Evolutionary conservation across 345 rosid species (phyloP), one percentile per base, ranked within the genome.

Genomic region (Nephelium lappaceum): DNA sequence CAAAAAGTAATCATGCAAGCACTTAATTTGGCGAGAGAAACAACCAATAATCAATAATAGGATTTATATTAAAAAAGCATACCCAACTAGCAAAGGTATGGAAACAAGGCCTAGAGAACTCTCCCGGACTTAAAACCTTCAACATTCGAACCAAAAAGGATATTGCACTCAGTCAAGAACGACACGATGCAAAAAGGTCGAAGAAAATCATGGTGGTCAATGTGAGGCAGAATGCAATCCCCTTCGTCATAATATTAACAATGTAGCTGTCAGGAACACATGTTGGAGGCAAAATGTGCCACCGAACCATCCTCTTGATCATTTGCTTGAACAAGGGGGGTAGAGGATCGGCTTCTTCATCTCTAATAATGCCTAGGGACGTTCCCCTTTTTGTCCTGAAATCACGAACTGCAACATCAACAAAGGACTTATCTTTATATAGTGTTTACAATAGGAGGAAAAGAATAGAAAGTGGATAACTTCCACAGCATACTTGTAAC

Each of bases 151-250:
- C 91, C 90, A 39, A 91, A 91, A 4, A 89, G 83, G 27, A 89
- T 89, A 69, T 89, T 80, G 71, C 88, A 77, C 78, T 88, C 87
- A 23, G 85, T 77, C 81, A 91, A 86, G 75, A 91, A 89, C 0
- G 95, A 91, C n/a, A 89, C 86, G 0, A 93, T 91, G 73, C 93
- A 89, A 79, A 91, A 91, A 4, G 94, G 95, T 51, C 93, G 84
- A 25, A 87, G 77, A 71, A 91, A 91, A 79, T 91, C 93, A 5
- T 88, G 92, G 77, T 88, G 89, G 73, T 89, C 91, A 10, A 89
- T 89, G 67, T 91, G 95, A 11, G 93, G 95, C 71, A 91, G 95
- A 85, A 89, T 89, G 79, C 93, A 89, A 74, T 91, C 92, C 53
- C 92, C 93, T 86, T 91, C 93, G 0, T 85, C 88, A 36, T 91